Evolutionary conservation across 225 moss, liverwort and hornwort genomes (phyloP), one percentile per base, ranked within the genome.

Genomic region (Asterella californica): DNA sequence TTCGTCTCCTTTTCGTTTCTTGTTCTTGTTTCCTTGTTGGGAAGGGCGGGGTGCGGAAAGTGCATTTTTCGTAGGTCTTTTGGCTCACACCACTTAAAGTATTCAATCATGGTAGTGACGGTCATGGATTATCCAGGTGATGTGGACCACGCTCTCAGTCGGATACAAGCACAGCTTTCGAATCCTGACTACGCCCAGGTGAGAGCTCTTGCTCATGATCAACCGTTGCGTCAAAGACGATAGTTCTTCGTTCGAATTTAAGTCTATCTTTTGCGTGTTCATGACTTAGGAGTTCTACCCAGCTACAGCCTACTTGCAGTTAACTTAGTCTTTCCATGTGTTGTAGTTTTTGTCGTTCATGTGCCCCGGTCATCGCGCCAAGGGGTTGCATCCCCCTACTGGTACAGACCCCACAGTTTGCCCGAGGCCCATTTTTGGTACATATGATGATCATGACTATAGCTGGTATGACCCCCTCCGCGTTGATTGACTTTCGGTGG

Each of bases 371-470:
- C 88, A 88, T 57, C 86, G 88, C 54, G 84, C 80, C 72, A 88
- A 86, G 77, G 88, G 88, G 0, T 69, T 88, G 21, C 79, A 84
- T 84, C 88, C 88, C 67, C 88, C 88, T 1, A 88, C 84, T 29
- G 88, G 88, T 71, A 66, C 88, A 32, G 88, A 88, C 57, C 86
- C 88, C 62, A 61, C 70, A 17, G 78, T 88, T 46, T 88, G 88
- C 71, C 88, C 88, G 62, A 79, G 88, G 30, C 81, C 82, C 70
- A 88, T 88, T 32, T 86, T 88, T 77, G 88, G 88, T 48, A 88
- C 88, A 69, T 88, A 88, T 72, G 84, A 88, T 82, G 88, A 88
- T 82, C 88, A 88, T 82, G 88, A 88, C 66, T 88, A 79, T 65
- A 81, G 86, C 76, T 88, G 88, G 88, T 88, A 81, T 37, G 48